Base-by-base conservation (phyloP, 257 asterid genomes). In the Nicotiana otophora region DNA sequence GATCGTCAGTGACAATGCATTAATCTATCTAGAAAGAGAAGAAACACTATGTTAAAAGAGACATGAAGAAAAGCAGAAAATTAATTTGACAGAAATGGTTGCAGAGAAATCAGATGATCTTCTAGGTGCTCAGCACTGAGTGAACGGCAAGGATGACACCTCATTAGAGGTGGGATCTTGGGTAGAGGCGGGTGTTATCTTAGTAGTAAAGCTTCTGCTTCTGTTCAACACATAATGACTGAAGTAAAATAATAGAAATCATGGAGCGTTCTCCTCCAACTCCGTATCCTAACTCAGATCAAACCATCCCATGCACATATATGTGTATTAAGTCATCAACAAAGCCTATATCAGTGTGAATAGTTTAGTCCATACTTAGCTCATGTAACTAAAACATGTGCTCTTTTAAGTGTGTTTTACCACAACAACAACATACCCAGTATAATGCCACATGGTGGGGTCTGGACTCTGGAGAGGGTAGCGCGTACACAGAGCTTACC, bases 1-100 rank as follows among this genome's bases (percentile, higher is more conserved):
- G 63, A 26, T 75, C 36, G 53, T 46, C 80, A 75, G n/a, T 75
- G 80, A 51, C 42, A 75, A 51, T 75, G 80, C 63, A 75, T 28
- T 26, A 51, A 75, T 7, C 33, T 34, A 51, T 14, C 23, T 14
- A 75, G 63, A 75, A 51, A 75, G 80, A 48, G 42, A 74, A 74
- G 26, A 74, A 48, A 75, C 42, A 51, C 42, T 17, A 26, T 26
- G 63, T 75, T 51, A 26, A 75, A 51, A 28, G 63, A 75, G 63
- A 75, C 62, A 28, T 26, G 20, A 7, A 51, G 80, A 51, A 15
- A 74, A 33, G 15, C 53, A 31, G 53, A 75, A 51, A 61, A 75
- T 51, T 75, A 28, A 34, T 51, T 51, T 4, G 80, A 75, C 17
- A 75, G 42, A 51, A 75, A 75, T 15, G 63, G 17, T 23, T 51